Evolutionary conservation across 2,329 filamentous ascomycete genomes (phyloP).

Genomic region (Zymoseptoria tritici): DNA sequence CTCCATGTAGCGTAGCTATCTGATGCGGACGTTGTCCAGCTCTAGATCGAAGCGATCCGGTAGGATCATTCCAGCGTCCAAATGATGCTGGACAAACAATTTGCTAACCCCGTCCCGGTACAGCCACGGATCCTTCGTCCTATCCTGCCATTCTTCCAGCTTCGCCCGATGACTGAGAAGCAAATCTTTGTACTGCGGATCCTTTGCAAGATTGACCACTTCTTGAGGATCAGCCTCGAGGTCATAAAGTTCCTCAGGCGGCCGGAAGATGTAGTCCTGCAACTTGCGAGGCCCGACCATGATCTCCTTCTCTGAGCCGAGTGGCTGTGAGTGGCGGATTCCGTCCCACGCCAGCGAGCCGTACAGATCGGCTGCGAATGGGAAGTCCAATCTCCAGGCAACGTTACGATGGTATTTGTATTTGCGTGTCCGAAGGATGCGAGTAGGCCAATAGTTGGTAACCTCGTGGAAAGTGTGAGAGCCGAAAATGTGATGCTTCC

Average conservation of each 20-base stretch:
- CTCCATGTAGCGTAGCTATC: neutral
- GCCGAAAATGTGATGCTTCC: constrained; percentile 38
- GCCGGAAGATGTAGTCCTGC: constrained; percentile 38
- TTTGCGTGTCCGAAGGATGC: constrained; percentile 36
- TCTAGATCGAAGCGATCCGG: neutral
- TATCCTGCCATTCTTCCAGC: constrained; percentile 31
- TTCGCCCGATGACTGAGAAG: constrained; percentile 29
- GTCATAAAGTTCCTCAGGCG: constrained; percentile 43
- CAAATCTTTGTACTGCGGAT: constrained; percentile 26
- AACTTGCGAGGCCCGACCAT: constrained; percentile 38
- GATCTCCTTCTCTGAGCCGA: constrained; percentile 9
- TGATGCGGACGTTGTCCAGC: neutral
- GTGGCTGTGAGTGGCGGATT: constrained; percentile 33
- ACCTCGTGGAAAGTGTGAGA: constrained; percentile 48
- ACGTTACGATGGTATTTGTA: constrained; percentile 49
- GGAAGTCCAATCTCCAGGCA: constrained; percentile 30
- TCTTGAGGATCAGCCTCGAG: constrained; percentile 41
- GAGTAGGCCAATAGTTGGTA: constrained; percentile 46
- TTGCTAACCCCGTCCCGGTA: constrained; percentile 24
- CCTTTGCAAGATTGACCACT: constrained; percentile 37
- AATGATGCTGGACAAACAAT: neutral
- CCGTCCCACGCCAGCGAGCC: constrained; percentile 39
- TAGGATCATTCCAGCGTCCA: neutral
- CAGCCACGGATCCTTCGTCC: constrained; percentile 31
- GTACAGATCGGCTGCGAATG: constrained; percentile 31